These are phyloP conservation scores for Magnolia officinalis DNA, from an alignment of 164 flowering plant genomes.

Conservation along the genomic window DNA sequence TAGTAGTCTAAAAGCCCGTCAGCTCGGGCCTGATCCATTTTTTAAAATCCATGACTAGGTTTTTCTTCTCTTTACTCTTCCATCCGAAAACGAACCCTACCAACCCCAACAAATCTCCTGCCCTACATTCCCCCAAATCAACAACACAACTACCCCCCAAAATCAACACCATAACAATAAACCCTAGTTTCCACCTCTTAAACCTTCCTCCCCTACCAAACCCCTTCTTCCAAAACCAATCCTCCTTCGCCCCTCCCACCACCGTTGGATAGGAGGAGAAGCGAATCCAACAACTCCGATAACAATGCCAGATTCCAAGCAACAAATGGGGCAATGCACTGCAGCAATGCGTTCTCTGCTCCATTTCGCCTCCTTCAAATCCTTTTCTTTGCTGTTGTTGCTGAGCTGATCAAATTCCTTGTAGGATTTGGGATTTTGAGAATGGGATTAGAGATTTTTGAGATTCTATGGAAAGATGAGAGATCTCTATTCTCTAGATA, in stretches of 20 bases:
- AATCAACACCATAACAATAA: constrained; percentile 17
- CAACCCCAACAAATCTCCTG: background rate
- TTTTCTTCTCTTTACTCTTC: background rate
- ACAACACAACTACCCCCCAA: constrained; percentile 16
- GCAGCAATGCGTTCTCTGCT: constrained; percentile 18
- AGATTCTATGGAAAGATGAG: background rate
- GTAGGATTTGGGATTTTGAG: background rate
- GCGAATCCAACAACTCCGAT: constrained; percentile 44
- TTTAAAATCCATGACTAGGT: no score
- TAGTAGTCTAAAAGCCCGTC: no score
- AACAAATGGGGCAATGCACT: constrained; percentile 23
- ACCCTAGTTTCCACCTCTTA: constrained; percentile 16
- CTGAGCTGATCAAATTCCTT: background rate
- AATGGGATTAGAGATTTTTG: background rate
- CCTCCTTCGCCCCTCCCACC: constrained; percentile 32
- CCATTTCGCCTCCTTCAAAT: background rate
- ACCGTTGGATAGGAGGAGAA: constrained; percentile 34
- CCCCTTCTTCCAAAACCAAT: constrained; percentile 32
- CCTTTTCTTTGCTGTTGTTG: background rate
- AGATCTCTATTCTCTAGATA: no score
- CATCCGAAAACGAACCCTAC: background rate
- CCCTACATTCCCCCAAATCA: background rate
- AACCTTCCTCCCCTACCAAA: constrained; percentile 25
- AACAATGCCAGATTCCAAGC: constrained; percentile 40
- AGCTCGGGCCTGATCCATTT: no score